Conservation (phyloP, 1,139 yeast species). For the Debaryomyces nepalensis region DNA sequence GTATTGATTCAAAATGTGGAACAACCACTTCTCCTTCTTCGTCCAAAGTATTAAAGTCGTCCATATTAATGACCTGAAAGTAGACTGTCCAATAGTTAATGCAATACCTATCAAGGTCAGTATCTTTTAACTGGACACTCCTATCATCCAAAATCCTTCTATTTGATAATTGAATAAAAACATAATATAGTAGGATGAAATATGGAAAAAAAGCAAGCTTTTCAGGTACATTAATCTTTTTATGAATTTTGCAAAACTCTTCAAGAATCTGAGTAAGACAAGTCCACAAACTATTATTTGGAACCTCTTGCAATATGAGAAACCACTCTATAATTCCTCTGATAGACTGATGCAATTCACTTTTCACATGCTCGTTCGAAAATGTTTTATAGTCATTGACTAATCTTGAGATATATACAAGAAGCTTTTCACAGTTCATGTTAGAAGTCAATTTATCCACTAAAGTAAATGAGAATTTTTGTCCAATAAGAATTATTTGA, state of each 20-base stretch:
- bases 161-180: slow-evolving; percentile 18
- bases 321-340: slow-evolving; percentile 37
- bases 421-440: slow-evolving; percentile 22
- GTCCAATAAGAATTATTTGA: slow-evolving; percentile 24
- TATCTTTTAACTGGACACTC: slow-evolving; percentile 9
- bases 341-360: slow-evolving; percentile 26
- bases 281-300: slow-evolving; percentile 25
- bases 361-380: slow-evolving; percentile 9
- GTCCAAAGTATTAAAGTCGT: slow-evolving; percentile 5
- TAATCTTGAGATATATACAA: slow-evolving; percentile 20
- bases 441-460: slow-evolving; percentile 29
- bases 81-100: slow-evolving; percentile 13
- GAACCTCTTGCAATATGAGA: slow-evolving; percentile 35
- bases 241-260: slow-evolving; percentile 12
- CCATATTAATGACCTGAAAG: slow-evolving; percentile 13
- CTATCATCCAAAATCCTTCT: slow-evolving; percentile 11
- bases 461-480: slow-evolving; percentile 30
- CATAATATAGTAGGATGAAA: slow-evolving; percentile 28
- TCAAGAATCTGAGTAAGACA: slow-evolving; percentile 17
- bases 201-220: slow-evolving; percentile 26
- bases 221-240: slow-evolving; percentile 11
- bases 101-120: slow-evolving; percentile 6
- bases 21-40: background rate
- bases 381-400: slow-evolving; percentile 16
- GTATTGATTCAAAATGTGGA: slow-evolving; percentile 20